phyloP scores from a whole-genome alignment of 495 filamentous ascomycete species.

The Hypoxylon trugodes region DNA sequence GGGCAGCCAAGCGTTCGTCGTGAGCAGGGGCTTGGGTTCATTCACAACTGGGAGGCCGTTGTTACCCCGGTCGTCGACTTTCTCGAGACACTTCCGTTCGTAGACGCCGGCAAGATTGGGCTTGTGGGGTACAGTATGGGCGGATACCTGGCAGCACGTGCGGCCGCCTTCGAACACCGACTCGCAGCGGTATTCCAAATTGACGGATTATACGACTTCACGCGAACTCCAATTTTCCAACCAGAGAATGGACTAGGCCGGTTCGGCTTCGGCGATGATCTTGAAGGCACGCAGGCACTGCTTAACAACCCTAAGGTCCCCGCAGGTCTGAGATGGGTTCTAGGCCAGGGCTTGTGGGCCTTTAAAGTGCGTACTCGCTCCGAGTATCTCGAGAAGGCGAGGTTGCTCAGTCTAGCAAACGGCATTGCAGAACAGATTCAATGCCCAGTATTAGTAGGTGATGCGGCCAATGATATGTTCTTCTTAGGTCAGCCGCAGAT shows the following conservation, averaged over 20 bases:
- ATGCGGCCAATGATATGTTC: slow-evolving; percentile 44
- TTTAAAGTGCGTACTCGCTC: slow-evolving; percentile 47
- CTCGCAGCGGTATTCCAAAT: slow-evolving; percentile 49
- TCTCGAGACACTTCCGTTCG: slow-evolving; percentile 36
- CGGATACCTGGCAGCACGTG: slow-evolving; percentile 49
- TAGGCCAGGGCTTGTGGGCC: slow-evolving; percentile 52
- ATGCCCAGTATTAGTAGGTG: slow-evolving; percentile 47
- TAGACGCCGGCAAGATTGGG: slow-evolving; percentile 42
- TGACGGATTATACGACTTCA: slow-evolving; percentile 50
- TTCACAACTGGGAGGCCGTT: slow-evolving; percentile 58
- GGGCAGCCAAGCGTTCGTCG: slow-evolving; percentile 56
- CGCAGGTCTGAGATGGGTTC: slow-evolving; percentile 39
- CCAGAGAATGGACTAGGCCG: not conserved
- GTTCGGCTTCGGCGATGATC: not conserved
- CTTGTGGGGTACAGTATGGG: slow-evolving; percentile 52
- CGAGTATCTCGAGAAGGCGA: slow-evolving; percentile 39
- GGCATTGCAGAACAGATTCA: slow-evolving; percentile 43
- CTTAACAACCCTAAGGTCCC: slow-evolving; percentile 1
- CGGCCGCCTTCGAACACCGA: slow-evolving; percentile 55
- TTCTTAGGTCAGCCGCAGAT: slow-evolving; percentile 45
- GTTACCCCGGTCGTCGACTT: slow-evolving; percentile 57
- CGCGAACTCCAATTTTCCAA: not conserved
- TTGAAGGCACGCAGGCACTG: slow-evolving; percentile 18
- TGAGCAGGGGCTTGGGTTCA: slow-evolving; percentile 57
- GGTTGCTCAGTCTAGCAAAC: slow-evolving; percentile 36